Evolutionary conservation across 2,329 filamentous ascomycete genomes (phyloP).

Genomic region (Balansia obtecta): DNA sequence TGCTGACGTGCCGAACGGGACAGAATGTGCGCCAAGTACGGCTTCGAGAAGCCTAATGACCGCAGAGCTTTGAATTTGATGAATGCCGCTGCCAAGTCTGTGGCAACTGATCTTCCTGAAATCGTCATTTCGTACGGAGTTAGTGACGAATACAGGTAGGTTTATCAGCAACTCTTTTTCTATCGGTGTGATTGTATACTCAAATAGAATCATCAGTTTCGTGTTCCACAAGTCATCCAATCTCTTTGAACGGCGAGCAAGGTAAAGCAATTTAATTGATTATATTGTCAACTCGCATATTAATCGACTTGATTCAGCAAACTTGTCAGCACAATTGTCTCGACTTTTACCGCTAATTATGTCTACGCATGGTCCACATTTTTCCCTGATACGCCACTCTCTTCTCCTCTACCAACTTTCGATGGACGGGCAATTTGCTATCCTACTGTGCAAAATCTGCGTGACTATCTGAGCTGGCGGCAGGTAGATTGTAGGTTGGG

Average conservation of each 20-base stretch:
- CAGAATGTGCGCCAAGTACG: constrained; percentile 72
- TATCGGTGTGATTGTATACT: background rate
- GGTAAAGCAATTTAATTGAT: constrained; percentile 34
- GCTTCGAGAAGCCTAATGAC: constrained; percentile 89
- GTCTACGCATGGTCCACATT: constrained; percentile 65
- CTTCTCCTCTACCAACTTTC: constrained; percentile 72
- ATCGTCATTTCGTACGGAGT: constrained; percentile 83
- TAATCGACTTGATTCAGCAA: constrained; percentile 44
- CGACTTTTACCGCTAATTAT: constrained; percentile 88
- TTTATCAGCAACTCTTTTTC: background rate
- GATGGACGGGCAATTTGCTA: constrained; percentile 88
- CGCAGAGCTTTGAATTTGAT: constrained; percentile 77
- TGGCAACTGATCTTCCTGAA: constrained; percentile 74
- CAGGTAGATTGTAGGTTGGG: constrained; percentile 73
- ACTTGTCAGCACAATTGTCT: constrained; percentile 79
- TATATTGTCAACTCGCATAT: background rate
- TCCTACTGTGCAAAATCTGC: constrained; percentile 66
- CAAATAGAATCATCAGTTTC: constrained; percentile 45
- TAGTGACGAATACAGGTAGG: constrained; percentile 79
- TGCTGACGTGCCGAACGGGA: constrained; percentile 5
- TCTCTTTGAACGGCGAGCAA: constrained; percentile 75
- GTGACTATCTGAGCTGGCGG: constrained; percentile 94
- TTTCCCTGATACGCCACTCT: constrained; percentile 60
- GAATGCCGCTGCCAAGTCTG: constrained; percentile 81
- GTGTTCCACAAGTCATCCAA: constrained; percentile 73